These are phyloP conservation scores for Globisporangium recalcitrans DNA, from an alignment of 352 stramenopile species.

Conservation along the genomic window DNA sequence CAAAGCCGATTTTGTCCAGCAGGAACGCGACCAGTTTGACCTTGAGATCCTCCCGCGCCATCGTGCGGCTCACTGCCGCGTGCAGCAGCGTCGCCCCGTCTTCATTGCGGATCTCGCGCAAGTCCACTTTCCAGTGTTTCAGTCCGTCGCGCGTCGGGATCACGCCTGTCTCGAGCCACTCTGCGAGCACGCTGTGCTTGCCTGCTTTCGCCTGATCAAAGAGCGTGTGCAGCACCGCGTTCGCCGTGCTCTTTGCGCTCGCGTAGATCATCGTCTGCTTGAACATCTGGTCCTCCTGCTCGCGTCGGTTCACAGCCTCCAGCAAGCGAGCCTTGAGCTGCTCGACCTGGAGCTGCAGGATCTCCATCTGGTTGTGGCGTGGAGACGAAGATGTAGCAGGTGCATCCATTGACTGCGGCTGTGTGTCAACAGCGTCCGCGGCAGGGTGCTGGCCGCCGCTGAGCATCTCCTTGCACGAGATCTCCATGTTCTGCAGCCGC, in stretches of 20 bases:
- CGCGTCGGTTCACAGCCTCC: constrained; percentile 31
- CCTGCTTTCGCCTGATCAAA: constrained; percentile 66
- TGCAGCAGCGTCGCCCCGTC: constrained; percentile 58
- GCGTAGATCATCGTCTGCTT: constrained; percentile 50
- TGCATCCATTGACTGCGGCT: not conserved
- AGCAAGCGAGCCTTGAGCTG: constrained; percentile 43
- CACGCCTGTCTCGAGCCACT: constrained; percentile 64
- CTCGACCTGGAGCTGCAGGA: constrained; percentile 46
- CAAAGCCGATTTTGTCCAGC: constrained; percentile 62
- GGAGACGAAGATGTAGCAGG: not conserved
- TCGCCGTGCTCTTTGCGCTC: constrained; percentile 65
- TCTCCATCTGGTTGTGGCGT: constrained; percentile 15
- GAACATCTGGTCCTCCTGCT: constrained; percentile 70
- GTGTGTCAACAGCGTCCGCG: not conserved
- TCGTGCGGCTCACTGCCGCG: constrained; percentile 58
- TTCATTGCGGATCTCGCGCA: constrained; percentile 59
- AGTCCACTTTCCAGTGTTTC: constrained; percentile 65
- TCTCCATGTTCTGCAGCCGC: constrained; percentile 46
- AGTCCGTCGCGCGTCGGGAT: constrained; percentile 75
- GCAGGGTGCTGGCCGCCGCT: not conserved
- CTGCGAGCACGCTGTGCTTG: constrained; percentile 46
- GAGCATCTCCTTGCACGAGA: constrained; percentile 40
- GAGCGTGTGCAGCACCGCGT: constrained; percentile 66
- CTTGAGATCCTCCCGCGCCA: constrained; percentile 60
- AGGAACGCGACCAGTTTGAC: constrained; percentile 64